Conservation (phyloP, 257 asterid genomes). For the Paulownia fortunei region DNA sequence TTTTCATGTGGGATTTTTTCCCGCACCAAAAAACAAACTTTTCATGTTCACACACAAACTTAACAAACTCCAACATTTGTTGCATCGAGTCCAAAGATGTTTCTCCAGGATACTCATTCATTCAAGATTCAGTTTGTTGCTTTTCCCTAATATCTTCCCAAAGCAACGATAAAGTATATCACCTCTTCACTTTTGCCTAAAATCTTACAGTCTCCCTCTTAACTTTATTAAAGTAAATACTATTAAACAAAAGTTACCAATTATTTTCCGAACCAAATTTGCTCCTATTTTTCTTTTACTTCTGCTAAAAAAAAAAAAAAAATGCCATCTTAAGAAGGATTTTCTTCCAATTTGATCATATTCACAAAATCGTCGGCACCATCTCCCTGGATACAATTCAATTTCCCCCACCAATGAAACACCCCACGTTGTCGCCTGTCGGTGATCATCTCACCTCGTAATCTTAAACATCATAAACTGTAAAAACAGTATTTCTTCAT, state of each 20-base stretch:
- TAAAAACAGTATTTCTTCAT: background rate
- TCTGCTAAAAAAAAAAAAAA: no score
- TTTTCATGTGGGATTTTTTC: no score
- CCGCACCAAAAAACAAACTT: no score
- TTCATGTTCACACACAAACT: no score
- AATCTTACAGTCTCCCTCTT: background rate
- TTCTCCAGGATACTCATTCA: no score
- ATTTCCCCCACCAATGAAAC: conserved; percentile 8
- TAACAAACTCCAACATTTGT: no score
- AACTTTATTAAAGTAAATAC: background rate
- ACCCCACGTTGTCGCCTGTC: conserved; percentile 27
- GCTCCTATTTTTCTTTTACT: background rate
- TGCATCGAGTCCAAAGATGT: no score
- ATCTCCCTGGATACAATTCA: background rate
- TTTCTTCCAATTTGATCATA: background rate
- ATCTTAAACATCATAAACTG: background rate
- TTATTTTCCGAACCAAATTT: background rate
- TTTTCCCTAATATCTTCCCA: background rate
- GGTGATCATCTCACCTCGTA: background rate
- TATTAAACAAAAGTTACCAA: background rate
- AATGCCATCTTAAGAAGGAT: background rate
- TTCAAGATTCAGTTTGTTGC: no score
- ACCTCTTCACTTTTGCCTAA: conserved; percentile 10
- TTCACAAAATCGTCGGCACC: conserved; percentile 19
- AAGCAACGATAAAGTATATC: background rate